Percentiles rank a stretch among this genome's conserved stretches.
Evolutionary conservation across 2,329 filamentous ascomycete genomes (phyloP).

Genomic region (Botrytis aclada): DNA sequence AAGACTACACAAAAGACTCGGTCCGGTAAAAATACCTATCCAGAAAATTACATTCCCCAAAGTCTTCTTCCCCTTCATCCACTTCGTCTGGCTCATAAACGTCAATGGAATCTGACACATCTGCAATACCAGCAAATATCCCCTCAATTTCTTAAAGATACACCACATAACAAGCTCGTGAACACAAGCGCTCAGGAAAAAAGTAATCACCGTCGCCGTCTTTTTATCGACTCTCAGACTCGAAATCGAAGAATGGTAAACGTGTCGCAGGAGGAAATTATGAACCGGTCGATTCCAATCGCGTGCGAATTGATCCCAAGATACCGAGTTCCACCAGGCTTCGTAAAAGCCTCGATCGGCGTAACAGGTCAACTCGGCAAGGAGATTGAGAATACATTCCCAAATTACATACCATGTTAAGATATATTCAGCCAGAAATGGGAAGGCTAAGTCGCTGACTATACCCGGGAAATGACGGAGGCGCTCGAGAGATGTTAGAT

Average conservation of each 20-base stretch:
- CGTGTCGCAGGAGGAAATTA: slow-evolving; percentile 70
- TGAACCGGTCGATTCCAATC: slow-evolving; percentile 83
- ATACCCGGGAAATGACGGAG: slow-evolving; percentile 71
- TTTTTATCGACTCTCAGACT: slow-evolving; percentile 67
- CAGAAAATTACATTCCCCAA: slow-evolving; percentile 76
- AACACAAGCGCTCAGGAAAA: slow-evolving; percentile 38
- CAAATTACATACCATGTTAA: slow-evolving; percentile 76
- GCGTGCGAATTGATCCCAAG: slow-evolving; percentile 74
- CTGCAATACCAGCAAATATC: slow-evolving; percentile 70
- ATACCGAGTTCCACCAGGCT: slow-evolving; percentile 62
- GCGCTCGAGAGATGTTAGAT: slow-evolving; percentile 57
- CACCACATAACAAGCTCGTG: slow-evolving; percentile 52
- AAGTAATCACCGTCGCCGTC: slow-evolving; percentile 56
- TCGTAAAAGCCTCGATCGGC: slow-evolving; percentile 72
- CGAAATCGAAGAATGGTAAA: slow-evolving; percentile 75
- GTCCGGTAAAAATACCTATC: slow-evolving; percentile 74
- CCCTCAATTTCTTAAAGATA: slow-evolving; percentile 72
- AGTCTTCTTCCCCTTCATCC: slow-evolving; percentile 59
- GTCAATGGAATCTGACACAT: slow-evolving; percentile 73
- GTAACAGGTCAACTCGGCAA: slow-evolving; percentile 74
- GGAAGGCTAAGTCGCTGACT: slow-evolving; percentile 71
- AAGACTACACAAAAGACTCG: slow-evolving; percentile 62
- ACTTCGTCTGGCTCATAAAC: slow-evolving; percentile 61
- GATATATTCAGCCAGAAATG: slow-evolving; percentile 75
- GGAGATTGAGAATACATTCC: slow-evolving; percentile 70